phyloP scores from a whole-genome alignment of 2,329 filamentous ascomycete species.

The Phialemoniopsis sp. region DNA sequence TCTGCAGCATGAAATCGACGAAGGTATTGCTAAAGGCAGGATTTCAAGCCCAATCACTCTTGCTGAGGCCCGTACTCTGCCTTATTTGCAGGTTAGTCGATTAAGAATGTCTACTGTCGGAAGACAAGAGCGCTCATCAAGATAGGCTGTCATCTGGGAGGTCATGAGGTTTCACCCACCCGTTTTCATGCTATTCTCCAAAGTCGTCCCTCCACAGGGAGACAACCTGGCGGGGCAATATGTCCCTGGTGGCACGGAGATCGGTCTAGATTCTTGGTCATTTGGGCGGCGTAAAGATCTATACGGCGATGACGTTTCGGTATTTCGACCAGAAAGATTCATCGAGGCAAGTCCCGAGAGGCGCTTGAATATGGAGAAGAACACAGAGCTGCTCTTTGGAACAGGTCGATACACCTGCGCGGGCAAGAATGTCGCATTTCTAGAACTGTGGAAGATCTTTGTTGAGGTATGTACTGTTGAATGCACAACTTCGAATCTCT shows the following conservation, averaged over 20 bases:
- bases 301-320: constrained; percentile 1
- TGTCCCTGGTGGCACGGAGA: constrained; percentile 3
- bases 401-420: too few species aligned
- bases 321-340: constrained; percentile 3
- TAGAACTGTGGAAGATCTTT: too few species aligned
- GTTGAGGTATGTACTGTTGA: too few species aligned
- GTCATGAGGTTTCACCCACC: constrained; percentile 1
- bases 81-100: too few species aligned
- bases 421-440: too few species aligned
- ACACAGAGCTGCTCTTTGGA: too few species aligned
- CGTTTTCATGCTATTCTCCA: not conserved
- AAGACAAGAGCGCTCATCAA: not conserved
- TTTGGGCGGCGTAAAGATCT: constrained; percentile 1
- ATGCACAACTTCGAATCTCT: too few species aligned
- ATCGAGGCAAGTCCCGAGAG: too few species aligned
- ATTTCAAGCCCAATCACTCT: constrained; percentile 2
- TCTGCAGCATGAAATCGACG: constrained; percentile 6
- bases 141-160: constrained; percentile 4
- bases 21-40: not conserved
- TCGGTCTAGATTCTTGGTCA: not conserved
- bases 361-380: too few species aligned
- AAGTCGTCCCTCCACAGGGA: not conserved
- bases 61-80: constrained; percentile 1
- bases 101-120: too few species aligned
- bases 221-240: not conserved